phyloP scores from a whole-genome alignment of 2,329 filamentous ascomycete genomes.

The Talaromyces pinophilus region DNA sequence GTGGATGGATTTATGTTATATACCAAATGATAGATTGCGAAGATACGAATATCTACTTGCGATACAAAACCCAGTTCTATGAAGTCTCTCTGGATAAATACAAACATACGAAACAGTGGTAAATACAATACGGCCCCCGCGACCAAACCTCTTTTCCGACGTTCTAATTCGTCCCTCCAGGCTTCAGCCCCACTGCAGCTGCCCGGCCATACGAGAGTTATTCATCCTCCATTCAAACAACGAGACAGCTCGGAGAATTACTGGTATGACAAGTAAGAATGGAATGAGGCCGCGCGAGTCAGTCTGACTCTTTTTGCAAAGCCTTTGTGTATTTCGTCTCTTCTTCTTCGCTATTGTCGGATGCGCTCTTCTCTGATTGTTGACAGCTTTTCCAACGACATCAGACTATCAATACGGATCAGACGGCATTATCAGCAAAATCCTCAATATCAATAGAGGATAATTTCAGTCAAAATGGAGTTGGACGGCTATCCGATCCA shows the following conservation, averaged over 20 bases:
- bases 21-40: neutral
- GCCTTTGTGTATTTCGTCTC: neutral
- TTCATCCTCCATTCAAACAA: neutral
- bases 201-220: neutral
- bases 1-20: constrained; percentile 9
- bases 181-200: neutral
- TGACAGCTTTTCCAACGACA: neutral
- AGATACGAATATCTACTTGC: neutral
- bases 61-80: neutral
- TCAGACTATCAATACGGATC: neutral
- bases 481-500: neutral
- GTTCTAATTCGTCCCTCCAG: neutral
- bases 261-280: neutral
- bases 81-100: neutral
- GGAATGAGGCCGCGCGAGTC: neutral
- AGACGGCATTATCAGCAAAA: neutral
- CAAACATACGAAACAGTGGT: neutral
- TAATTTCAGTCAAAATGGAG: constrained; percentile 27
- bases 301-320: neutral
- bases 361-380: neutral
- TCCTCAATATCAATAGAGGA: neutral
- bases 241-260: neutral
- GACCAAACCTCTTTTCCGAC: neutral
- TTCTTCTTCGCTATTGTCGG: neutral
- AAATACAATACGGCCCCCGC: constrained; percentile 10